These are phyloP conservation scores for Alternaria angustiovoidea DNA, from an alignment of 2,329 filamentous ascomycete species.

Conservation along the genomic window DNA sequence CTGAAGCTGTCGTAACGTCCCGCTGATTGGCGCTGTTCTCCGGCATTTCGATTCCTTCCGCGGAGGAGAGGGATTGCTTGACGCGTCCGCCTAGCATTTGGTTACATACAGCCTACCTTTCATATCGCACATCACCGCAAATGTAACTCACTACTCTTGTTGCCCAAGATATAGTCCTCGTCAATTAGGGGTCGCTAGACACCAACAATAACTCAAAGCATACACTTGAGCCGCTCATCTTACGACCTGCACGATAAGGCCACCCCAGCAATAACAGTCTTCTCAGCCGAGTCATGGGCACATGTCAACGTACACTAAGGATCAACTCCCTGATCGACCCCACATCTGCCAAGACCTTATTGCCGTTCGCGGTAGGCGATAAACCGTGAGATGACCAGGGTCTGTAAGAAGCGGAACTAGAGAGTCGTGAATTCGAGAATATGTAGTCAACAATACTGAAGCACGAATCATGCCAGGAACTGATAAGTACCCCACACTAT, in stretches of 20 bases:
- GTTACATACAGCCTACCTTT: background rate
- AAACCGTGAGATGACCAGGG: background rate
- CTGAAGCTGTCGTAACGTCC: background rate
- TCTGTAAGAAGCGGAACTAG: background rate
- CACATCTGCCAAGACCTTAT: background rate
- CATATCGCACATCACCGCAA: background rate
- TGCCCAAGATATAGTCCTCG: too few species aligned
- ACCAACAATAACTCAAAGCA: background rate
- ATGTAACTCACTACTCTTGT: background rate
- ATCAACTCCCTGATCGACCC: conserved; percentile 1
- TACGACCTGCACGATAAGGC: background rate
- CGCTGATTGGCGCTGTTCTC: background rate
- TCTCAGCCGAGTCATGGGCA: background rate
- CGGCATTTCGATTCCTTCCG: background rate
- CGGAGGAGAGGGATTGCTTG: background rate
- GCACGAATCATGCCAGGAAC: background rate
- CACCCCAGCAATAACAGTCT: background rate
- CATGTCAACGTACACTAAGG: conserved; percentile 4
- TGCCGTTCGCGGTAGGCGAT: background rate
- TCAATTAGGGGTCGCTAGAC: background rate
- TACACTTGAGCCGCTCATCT: background rate
- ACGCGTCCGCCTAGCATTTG: background rate
- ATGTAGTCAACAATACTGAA: background rate
- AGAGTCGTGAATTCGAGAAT: background rate
- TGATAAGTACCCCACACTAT: background rate